Evolutionary conservation across 108 stramenopile species (phyloP).

Genomic region (Cafeteria roenbergensis): DNA sequence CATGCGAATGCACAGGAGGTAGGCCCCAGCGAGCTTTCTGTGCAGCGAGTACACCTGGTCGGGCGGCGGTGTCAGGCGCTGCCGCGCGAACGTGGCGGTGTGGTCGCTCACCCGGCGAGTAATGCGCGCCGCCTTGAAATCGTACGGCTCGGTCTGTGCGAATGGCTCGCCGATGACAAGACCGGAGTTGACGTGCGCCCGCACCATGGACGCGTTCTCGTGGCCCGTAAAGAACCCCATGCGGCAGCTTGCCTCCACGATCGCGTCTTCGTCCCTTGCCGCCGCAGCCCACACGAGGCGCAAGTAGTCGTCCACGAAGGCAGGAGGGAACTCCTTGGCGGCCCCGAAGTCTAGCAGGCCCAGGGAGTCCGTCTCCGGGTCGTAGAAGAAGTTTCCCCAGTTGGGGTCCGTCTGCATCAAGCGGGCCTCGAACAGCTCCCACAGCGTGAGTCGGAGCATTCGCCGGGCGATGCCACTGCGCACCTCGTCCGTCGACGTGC

Average conservation of each 20-base stretch:
- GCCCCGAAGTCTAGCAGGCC: conserved; percentile 89
- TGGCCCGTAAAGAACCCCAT: conserved; percentile 88
- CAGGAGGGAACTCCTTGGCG: conserved; percentile 61
- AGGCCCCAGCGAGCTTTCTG: conserved; percentile 91
- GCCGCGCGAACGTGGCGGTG: conserved; percentile 62
- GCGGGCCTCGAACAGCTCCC: conserved; percentile 82
- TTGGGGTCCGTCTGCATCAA: conserved; percentile 99
- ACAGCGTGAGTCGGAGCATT: conserved; percentile 71
- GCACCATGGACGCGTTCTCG: conserved; percentile 69
- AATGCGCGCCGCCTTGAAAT: conserved; percentile 62
- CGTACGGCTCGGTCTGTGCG: conserved; percentile 56
- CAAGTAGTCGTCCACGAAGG: conserved; percentile 85
- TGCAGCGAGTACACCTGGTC: conserved; percentile 91
- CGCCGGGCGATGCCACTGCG: conserved; percentile 75
- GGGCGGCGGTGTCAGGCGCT: conserved; percentile 79
- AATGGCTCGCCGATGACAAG: conserved; percentile 92
- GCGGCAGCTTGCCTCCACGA: conserved; percentile 56
- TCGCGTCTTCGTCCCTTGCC: conserved; percentile 62
- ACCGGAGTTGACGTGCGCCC: conserved; percentile 78
- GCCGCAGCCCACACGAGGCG: conserved; percentile 86
- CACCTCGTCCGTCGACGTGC: conserved; percentile 51
- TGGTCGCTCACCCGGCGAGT: conserved; percentile 63
- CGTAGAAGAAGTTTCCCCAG: conserved; percentile 95
- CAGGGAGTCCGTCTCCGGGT: conserved; percentile 61
- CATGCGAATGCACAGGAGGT: conserved; percentile 85